Conservation (phyloP, 2,329 filamentous ascomycete genomes). For the Cladosporium sp. region DNA sequence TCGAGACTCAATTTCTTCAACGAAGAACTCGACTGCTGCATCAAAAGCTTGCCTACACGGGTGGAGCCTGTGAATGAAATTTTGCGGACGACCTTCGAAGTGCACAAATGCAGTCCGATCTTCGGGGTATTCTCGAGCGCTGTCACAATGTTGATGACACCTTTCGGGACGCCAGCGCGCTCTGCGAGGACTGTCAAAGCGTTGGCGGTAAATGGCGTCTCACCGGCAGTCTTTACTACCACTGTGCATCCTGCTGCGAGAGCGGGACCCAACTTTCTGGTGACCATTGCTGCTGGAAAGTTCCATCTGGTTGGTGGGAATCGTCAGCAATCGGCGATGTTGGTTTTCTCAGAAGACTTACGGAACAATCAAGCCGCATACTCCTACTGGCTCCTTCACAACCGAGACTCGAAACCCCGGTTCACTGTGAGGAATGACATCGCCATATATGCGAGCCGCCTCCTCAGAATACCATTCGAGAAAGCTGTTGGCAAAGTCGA, state of each 20-base stretch:
- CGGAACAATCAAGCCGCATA: constrained; percentile 18
- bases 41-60: constrained; percentile 24
- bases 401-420: neutral
- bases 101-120: constrained; percentile 12
- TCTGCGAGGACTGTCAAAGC: constrained; percentile 19
- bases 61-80: constrained; percentile 28
- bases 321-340: neutral
- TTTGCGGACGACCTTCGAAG: constrained; percentile 20
- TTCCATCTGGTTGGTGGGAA: constrained; percentile 11
- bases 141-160: constrained; percentile 17
- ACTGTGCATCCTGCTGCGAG: constrained; percentile 26
- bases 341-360: neutral
- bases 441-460: constrained; percentile 15
- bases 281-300: constrained; percentile 24
- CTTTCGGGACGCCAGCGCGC: constrained; percentile 18
- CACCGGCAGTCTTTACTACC: constrained; percentile 21
- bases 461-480: constrained; percentile 24
- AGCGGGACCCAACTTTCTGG: constrained; percentile 18
- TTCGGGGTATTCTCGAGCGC: constrained; percentile 11
- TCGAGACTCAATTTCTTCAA: constrained; percentile 24
- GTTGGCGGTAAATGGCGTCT: constrained; percentile 22
- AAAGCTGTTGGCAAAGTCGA: constrained; percentile 21
- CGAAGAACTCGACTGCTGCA: constrained; percentile 17
- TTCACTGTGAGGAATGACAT: constrained; percentile 1
- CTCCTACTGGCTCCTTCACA: constrained; percentile 25